Evolutionary conservation across 2,329 filamentous ascomycete species (phyloP).

Genomic region (Tolypocladium tropicale): DNA sequence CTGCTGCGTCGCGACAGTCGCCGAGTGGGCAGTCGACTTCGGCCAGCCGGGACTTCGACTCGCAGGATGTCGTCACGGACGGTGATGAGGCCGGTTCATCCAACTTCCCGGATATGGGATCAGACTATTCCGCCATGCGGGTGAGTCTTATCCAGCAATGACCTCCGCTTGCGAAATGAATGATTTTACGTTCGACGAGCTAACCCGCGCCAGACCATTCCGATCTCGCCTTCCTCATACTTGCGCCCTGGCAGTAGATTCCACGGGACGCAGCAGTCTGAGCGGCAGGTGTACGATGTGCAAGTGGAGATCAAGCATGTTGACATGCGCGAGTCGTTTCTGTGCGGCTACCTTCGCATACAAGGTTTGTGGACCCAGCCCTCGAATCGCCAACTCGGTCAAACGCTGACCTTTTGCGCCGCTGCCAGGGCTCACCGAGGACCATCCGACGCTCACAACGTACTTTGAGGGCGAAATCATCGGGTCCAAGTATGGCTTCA

Average conservation of each 20-base stretch:
- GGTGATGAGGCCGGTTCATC: conserved; percentile 16
- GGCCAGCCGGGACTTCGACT: conserved; percentile 10
- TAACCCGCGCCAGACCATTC: conserved; percentile 46
- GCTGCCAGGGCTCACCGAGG: conserved; percentile 72
- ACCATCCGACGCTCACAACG: conserved; percentile 94
- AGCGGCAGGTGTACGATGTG: conserved; percentile 87
- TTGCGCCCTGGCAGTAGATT: conserved; percentile 83
- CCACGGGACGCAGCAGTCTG: conserved; percentile 82
- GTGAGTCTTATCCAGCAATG: conserved; percentile 14
- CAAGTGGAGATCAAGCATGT: conserved; percentile 97
- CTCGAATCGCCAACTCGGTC: neutral
- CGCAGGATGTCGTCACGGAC: conserved; percentile 12
- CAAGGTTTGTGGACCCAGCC: conserved; percentile 51
- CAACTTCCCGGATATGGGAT: conserved; percentile 25
- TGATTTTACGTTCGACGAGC: neutral
- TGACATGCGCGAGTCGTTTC: conserved; percentile 84
- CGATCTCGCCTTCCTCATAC: conserved; percentile 75
- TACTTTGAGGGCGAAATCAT: conserved; percentile 99
- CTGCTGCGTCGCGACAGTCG: neutral
- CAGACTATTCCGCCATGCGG: conserved; percentile 25
- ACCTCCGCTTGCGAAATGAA: neutral
- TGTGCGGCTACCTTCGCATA: conserved; percentile 91
- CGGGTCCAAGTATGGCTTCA: conserved; percentile 87
- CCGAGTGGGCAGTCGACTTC: conserved; percentile 5
- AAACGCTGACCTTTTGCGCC: neutral